Base-by-base conservation (phyloP, 805 yeast species). In the Kazachstania kunashirensis region DNA sequence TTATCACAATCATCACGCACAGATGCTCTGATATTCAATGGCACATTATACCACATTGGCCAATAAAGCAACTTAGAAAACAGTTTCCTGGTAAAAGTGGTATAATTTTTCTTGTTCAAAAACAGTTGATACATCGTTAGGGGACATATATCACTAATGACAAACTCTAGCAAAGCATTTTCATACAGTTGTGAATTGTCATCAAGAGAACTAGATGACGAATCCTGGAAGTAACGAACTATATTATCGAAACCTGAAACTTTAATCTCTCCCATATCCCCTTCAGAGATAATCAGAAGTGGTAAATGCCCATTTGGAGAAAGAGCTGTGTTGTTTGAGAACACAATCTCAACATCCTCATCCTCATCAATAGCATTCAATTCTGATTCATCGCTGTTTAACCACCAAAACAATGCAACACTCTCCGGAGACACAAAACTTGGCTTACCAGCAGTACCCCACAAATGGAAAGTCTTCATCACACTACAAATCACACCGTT, bases 41-140 rank as follows among this genome's bases (percentile, higher is more conserved):
- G 86, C 16, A 79, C 75, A 42, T 72, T 73, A 52, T 79, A 80
- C 70, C 79, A 83, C 71, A 79, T 68, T 8, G 88, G 89, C 60
- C 80, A 81, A 6, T 83, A 79, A 14, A 79, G 55, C 38, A 73
- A 67, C 4, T 61, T 46, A 30, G 66, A 61, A 50, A 78, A 78
- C 13, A 70, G 47, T 16, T 70, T 69, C 42, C 84, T 65, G 4
- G 85, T 72, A 46, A 68, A 77, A 10, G 62, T 53, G 40, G 74
- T 80, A 54, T 79, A 81, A 52, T 81, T 80, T 13, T 55, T 58
- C 19, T 68, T 65, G 47, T 76, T 71, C 31, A 77, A 56, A 45
- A 71, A 79, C 24, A 76, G 54, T 34, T 74, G 73, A 51, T 78
- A 79, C 38, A 68, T 69, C 25, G 77, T 71, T 29, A 77, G 59